Evolutionary conservation across 2,329 filamentous ascomycete species (phyloP).

Genomic region (Fusarium sp.): DNA sequence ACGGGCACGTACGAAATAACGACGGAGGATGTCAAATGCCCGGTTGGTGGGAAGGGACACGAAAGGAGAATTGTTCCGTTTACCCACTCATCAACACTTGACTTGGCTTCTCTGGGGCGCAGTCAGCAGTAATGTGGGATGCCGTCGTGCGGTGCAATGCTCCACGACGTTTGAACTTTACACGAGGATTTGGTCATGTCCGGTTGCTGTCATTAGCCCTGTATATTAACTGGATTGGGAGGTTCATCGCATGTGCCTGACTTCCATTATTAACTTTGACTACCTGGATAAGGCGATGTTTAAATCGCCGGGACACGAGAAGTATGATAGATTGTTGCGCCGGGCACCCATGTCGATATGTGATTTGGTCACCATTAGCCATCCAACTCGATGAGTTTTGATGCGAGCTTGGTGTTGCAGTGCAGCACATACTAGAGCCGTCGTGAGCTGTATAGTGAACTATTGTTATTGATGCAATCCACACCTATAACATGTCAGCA

Average conservation of each 20-base stretch:
- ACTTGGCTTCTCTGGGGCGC: constrained; percentile 28
- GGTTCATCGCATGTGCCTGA: constrained; percentile 36
- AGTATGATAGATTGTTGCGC: constrained; percentile 15
- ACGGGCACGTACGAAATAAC: background rate
- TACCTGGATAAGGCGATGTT: constrained; percentile 35
- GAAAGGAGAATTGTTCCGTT: constrained; percentile 21
- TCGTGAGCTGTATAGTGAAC: constrained; percentile 13
- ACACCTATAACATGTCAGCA: constrained; percentile 5
- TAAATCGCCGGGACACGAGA: constrained; percentile 34
- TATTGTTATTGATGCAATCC: constrained; percentile 7
- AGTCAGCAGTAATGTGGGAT: constrained; percentile 28
- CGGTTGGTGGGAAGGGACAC: constrained; percentile 28
- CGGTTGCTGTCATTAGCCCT: constrained; percentile 23
- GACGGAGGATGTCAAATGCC: constrained; percentile 23
- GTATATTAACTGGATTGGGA: no score
- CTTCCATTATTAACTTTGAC: constrained; percentile 12
- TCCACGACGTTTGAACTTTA: constrained; percentile 38
- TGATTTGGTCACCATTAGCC: background rate
- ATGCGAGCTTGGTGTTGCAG: constrained; percentile 1
- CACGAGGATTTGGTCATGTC: constrained; percentile 39
- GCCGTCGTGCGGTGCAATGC: constrained; percentile 37
- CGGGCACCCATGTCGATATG: constrained; percentile 26
- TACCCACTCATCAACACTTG: constrained; percentile 24
- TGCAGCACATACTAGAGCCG: constrained; percentile 5
- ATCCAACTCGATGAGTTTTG: constrained; percentile 10